These are phyloP conservation scores for Boechera divaricarpa DNA, from an alignment of 345 rosid genomes.

Conservation along the genomic window DNA sequence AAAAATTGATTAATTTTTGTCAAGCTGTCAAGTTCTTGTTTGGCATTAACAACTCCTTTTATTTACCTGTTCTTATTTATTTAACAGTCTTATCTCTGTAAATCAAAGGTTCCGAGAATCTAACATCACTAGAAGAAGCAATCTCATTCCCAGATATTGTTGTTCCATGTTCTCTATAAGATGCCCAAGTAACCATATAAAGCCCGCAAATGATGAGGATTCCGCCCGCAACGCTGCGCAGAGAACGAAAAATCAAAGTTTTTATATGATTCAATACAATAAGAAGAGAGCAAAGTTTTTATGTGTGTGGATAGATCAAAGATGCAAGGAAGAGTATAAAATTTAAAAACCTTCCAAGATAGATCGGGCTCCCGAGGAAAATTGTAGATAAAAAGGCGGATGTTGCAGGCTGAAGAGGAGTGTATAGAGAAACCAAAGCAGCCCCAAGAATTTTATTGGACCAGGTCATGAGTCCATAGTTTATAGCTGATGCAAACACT, in stretches of 20 bases:
- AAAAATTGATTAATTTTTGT: background rate
- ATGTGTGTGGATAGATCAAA: conserved; percentile 1
- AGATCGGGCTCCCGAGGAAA: conserved; percentile 92
- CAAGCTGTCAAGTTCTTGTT: no score
- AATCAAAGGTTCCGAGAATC: conserved; percentile 62
- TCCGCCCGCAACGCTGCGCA: conserved; percentile 77
- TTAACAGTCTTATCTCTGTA: conserved; percentile 47
- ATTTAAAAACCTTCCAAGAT: conserved; percentile 77
- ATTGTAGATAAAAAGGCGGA: conserved; percentile 72
- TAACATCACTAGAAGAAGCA: conserved; percentile 40
- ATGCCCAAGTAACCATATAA: conserved; percentile 92
- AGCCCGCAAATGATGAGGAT: conserved; percentile 81
- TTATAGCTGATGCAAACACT: conserved; percentile 81
- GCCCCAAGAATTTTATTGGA: conserved; percentile 95
- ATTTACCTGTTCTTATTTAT: conserved; percentile 42
- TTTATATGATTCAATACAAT: background rate
- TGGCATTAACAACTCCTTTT: background rate
- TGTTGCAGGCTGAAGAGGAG: conserved; percentile 93
- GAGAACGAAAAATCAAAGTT: background rate
- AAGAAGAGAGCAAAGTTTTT: background rate
- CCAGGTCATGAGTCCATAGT: conserved; percentile 90
- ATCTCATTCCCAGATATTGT: conserved; percentile 30
- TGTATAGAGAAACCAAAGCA: conserved; percentile 91
- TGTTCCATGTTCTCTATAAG: conserved; percentile 59
- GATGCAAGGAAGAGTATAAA: conserved; percentile 4